These are phyloP conservation scores for Suillus alpinus DNA, from an alignment of 768 basidiomycete genomes.

Conservation along the genomic window DNA sequence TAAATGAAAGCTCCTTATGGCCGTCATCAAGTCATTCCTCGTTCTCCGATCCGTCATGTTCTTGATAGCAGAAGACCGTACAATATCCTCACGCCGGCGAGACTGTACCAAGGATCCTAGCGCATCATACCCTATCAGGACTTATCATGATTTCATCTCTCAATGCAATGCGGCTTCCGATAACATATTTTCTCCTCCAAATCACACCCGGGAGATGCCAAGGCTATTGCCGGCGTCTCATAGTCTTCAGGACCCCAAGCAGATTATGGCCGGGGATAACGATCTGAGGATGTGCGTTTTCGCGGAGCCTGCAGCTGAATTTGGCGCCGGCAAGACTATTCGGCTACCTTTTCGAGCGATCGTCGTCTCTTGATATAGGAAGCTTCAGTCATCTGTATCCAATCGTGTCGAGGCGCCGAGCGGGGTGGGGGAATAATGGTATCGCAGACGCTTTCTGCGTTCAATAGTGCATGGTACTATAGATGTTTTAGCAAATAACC, in stretches of 20 bases:
- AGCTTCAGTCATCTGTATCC: not conserved
- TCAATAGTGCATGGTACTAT: no score
- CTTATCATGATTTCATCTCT: not conserved
- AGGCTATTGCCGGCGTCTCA: not conserved
- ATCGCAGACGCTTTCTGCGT: not conserved
- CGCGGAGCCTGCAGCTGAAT: not conserved
- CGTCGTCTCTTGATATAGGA: not conserved
- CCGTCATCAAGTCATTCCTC: not conserved
- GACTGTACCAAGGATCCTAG: not conserved
- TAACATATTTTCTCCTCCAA: not conserved
- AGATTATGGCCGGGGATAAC: not conserved
- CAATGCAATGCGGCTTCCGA: not conserved
- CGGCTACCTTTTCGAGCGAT: not conserved
- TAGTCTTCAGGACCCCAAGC: not conserved
- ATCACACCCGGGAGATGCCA: not conserved
- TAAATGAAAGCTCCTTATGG: not conserved
- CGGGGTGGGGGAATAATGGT: not conserved
- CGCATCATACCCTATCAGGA: not conserved
- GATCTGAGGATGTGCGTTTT: not conserved
- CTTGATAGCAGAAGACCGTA: not conserved
- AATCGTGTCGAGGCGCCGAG: not conserved
- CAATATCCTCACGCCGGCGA: not conserved
- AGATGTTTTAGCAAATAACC: not conserved
- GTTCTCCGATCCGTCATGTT: not conserved
- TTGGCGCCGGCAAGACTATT: not conserved